Percentiles rank a stretch among this genome's conserved stretches.
Conservation (phyloP, 306 rosid genomes). For the Cyamopsis tetragonoloba region DNA sequence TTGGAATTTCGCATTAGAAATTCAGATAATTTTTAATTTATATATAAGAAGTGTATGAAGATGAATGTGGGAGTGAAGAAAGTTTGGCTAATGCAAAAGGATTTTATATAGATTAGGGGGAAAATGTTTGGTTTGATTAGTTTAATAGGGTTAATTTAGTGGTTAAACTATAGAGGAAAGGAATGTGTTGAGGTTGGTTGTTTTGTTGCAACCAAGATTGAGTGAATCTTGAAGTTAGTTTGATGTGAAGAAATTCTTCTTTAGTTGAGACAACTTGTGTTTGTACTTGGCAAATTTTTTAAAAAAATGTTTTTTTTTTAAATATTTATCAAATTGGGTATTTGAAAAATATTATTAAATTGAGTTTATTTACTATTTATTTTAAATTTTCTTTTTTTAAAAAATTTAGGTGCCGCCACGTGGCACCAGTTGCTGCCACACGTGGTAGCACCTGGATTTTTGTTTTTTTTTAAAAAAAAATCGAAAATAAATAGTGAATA, state of each 20-base stretch:
- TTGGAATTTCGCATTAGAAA: constrained; percentile 30
- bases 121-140: background rate
- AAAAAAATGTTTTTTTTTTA: no score
- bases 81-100: background rate
- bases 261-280: background rate
- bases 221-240: constrained; percentile 20
- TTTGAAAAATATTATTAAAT: no score
- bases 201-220: constrained; percentile 40
- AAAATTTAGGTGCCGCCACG: no score
- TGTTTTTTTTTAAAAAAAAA: no score
- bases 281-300: no score
- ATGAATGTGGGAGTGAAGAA: background rate
- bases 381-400: no score
- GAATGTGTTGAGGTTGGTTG: constrained; percentile 24
- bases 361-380: no score
- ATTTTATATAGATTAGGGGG: background rate
- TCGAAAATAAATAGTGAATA: no score
- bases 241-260: constrained; percentile 1
- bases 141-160: background rate
- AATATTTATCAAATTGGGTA: no score
- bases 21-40: no score
- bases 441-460: no score
- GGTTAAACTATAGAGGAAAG: constrained; percentile 33
- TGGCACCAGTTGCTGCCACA: no score
- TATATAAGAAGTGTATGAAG: background rate